Conservation (phyloP, 176 grass and related monocot species). For the Aegilops tauschii region DNA sequence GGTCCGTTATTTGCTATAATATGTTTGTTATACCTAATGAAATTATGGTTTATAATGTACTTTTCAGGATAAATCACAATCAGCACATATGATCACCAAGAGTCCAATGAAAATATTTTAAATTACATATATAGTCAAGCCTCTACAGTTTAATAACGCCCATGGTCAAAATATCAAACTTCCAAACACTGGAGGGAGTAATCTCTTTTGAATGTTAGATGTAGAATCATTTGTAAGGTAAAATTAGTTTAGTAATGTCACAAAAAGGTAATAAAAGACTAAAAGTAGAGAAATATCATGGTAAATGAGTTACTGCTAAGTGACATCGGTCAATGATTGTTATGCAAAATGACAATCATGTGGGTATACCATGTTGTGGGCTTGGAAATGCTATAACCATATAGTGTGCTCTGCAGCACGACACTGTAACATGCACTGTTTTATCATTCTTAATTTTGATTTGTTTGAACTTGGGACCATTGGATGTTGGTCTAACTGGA, state of each 20-base stretch:
- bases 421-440: neutral
- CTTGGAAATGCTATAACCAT: neutral
- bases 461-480: conserved; percentile 18
- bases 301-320: conserved; percentile 22
- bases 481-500: neutral
- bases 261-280: neutral
- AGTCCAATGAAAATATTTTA: neutral
- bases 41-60: neutral
- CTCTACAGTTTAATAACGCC: neutral
- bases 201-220: neutral
- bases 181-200: neutral
- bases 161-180: neutral
- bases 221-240: neutral
- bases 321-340: neutral
- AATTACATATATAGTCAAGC: neutral
- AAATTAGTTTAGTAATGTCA: conserved; percentile 8
- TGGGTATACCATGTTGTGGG: neutral
- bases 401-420: neutral
- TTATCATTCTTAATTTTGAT: neutral
- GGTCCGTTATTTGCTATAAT: neutral
- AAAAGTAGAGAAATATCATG: conserved; percentile 2
- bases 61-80: neutral
- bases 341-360: conserved; percentile 11
- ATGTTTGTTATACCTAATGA: neutral
- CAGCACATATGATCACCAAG: neutral